These are phyloP conservation scores for Kluyveromyces nonfermentans DNA, from an alignment of 805 yeast species.

Conservation along the genomic window DNA sequence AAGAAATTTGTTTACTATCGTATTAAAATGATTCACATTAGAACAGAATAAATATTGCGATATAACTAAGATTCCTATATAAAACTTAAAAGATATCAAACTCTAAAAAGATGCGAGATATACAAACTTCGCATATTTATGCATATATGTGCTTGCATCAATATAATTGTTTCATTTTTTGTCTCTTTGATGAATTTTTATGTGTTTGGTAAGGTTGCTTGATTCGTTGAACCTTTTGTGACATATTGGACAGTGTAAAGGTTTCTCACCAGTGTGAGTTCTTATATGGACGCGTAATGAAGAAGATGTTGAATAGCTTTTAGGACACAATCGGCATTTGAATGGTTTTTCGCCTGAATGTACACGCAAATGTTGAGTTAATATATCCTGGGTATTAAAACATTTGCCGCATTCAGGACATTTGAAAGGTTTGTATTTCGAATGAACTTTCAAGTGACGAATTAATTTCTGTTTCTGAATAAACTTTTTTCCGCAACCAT, in stretches of 20 bases:
- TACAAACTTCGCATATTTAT: constrained; percentile 43
- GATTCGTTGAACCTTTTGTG: constrained; percentile 81
- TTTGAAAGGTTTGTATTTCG: constrained; percentile 69
- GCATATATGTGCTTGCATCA: no score
- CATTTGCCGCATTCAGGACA: constrained; percentile 61
- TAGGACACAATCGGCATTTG: constrained; percentile 62
- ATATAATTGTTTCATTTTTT: no score
- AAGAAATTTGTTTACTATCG: neutral
- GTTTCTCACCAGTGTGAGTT: constrained; percentile 86
- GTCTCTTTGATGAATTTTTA: constrained; percentile 60
- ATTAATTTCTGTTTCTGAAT: constrained; percentile 76
- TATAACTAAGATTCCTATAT: neutral
- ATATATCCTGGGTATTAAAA: constrained; percentile 70
- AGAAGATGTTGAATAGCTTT: constrained; percentile 72
- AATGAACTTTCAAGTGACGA: constrained; percentile 83
- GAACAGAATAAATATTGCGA: neutral
- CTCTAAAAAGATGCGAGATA: neutral
- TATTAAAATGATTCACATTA: no score
- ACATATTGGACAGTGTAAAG: constrained; percentile 74
- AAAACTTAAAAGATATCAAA: no score
- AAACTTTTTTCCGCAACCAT: constrained; percentile 64
- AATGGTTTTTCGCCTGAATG: constrained; percentile 91
- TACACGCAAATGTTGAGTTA: constrained; percentile 70
- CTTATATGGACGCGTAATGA: constrained; percentile 76
- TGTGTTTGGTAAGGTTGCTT: constrained; percentile 80